Evolutionary conservation across 176 grass and related monocot species (phyloP).

Genomic region (Raddia distichophylla): DNA sequence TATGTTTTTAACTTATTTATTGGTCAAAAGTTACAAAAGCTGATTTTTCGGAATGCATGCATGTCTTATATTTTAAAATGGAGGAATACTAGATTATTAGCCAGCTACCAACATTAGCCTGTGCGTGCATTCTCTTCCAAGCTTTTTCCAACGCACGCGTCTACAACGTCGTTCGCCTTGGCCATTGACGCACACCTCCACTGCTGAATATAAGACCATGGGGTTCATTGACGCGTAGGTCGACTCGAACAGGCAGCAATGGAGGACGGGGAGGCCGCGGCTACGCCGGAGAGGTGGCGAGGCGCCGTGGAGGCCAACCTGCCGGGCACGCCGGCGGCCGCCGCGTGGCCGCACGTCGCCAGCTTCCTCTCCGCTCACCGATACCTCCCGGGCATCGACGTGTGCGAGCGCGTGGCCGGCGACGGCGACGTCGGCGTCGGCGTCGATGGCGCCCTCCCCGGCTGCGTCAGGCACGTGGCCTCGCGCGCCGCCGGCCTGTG

Average conservation of each 20-base stretch:
- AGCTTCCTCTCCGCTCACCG: slow-evolving; percentile 52
- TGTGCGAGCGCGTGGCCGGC: slow-evolving; percentile 50
- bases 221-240: too few species aligned
- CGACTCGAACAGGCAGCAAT: background rate
- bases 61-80: too few species aligned
- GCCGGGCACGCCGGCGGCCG: slow-evolving; percentile 30
- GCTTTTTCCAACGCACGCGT: background rate
- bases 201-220: too few species aligned
- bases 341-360: slow-evolving; percentile 59
- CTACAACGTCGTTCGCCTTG: background rate
- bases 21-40: too few species aligned
- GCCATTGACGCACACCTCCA: too few species aligned
- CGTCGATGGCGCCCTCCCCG: background rate
- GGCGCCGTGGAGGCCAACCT: slow-evolving; percentile 44
- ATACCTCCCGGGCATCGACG: slow-evolving; percentile 49
- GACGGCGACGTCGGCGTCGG: too few species aligned
- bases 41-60: too few species aligned
- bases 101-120: too few species aligned
- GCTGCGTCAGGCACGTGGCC: slow-evolving; percentile 49
- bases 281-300: slow-evolving; percentile 47
- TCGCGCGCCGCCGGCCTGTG: slow-evolving; percentile 29
- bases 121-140: background rate
- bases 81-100: too few species aligned
- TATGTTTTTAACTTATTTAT: too few species aligned
- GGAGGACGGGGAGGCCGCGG: slow-evolving; percentile 1